Evolutionary conservation across 1,139 yeast genomes (phyloP).

Genomic region (Pichia kudriavzevii): DNA sequence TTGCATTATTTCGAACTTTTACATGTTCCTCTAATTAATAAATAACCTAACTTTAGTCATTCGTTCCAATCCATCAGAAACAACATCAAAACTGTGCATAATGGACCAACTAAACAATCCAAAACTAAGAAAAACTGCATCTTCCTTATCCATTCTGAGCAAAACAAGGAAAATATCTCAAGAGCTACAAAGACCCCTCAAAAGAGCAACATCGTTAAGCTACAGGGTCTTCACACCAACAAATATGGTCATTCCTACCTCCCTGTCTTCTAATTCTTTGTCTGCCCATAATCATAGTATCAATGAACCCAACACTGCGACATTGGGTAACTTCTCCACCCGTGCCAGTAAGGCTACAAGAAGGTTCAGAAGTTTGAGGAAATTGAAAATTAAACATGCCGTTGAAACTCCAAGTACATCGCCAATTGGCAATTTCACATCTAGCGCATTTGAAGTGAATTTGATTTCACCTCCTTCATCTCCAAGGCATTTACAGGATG

Average conservation of each 20-base stretch:
- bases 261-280: not conserved
- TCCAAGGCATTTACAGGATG: constrained; percentile 2
- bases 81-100: not conserved
- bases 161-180: constrained; percentile 17
- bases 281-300: no score
- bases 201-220: constrained; percentile 23
- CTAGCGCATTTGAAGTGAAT: not conserved
- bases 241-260: constrained; percentile 8
- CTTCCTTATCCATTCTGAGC: constrained; percentile 9
- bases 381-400: not conserved
- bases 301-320: no score
- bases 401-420: constrained; percentile 1
- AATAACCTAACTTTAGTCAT: constrained; percentile 9
- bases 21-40: no score
- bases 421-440: not conserved
- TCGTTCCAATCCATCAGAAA: constrained; percentile 1
- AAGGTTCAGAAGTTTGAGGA: constrained; percentile 8
- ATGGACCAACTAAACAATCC: not conserved
- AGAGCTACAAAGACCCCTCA: constrained; percentile 21
- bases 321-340: no score
- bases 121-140: constrained; percentile 4
- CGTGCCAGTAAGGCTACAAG: constrained; percentile 5
- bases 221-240: constrained; percentile 20
- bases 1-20: no score
- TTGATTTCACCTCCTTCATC: constrained; percentile 6